A percentile compares a stretch with the other conserved stretches of the same genome.
Conservation (phyloP, 2,329 filamentous ascomycete genomes). For the Pezicula neosporulosa region DNA sequence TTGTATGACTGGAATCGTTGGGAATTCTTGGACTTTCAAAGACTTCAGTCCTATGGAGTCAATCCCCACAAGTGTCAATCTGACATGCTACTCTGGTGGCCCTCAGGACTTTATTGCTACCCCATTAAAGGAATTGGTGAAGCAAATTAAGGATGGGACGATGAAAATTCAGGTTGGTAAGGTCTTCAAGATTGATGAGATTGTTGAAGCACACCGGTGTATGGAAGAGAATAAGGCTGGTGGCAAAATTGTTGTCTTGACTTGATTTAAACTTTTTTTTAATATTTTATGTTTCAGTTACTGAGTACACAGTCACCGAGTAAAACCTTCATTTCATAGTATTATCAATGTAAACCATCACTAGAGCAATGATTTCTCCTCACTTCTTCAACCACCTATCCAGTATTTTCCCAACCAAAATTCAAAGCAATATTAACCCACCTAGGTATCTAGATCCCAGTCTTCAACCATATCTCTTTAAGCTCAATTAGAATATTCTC, state of each 20-base stretch:
- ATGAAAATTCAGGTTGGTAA: slow-evolving; percentile 38
- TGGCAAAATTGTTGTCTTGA: slow-evolving; percentile 39
- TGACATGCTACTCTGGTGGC: slow-evolving; percentile 38
- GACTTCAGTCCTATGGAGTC: slow-evolving; percentile 38
- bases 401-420: too few species aligned
- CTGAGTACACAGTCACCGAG: too few species aligned
- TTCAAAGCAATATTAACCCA: too few species aligned
- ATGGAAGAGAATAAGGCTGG: slow-evolving; percentile 43
- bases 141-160: slow-evolving; percentile 33
- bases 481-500: too few species aligned
- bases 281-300: too few species aligned
- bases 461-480: too few species aligned
- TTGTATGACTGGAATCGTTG: slow-evolving; percentile 37
- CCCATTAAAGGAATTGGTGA: slow-evolving; percentile 35
- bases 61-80: slow-evolving; percentile 35
- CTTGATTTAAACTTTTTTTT: too few species aligned
- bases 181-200: slow-evolving; percentile 39
- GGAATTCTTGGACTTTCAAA: slow-evolving; percentile 12
- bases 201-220: slow-evolving; percentile 39
- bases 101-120: slow-evolving; percentile 36
- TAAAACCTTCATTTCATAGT: too few species aligned
- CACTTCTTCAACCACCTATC: too few species aligned
- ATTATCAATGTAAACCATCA: too few species aligned
- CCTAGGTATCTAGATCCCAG: too few species aligned
- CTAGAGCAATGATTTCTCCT: too few species aligned